Base-by-base conservation (phyloP, 371 early-diverging fungal species). In the Nematocida ironsii region DNA sequence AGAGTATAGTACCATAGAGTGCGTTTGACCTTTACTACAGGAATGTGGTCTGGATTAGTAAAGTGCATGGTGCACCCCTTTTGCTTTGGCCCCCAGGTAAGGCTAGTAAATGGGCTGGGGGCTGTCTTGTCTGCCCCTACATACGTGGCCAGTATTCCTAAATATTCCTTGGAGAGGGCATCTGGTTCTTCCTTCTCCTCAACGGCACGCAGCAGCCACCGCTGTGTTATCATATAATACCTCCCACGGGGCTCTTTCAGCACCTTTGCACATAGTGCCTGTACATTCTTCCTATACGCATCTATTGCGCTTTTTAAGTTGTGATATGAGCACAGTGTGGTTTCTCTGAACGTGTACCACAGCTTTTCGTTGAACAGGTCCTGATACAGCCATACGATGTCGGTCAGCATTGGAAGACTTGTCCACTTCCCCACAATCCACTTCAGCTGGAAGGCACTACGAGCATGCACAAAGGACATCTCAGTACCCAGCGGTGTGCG, bases 331-430 rank as follows among this genome's bases (percentile, higher is more conserved):
- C 23, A 5, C 40, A 16, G 64, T 2, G 64, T 64, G 13, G 64
- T 64, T 23, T 20, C 42, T 23, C 27, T 64, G 64, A 64, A 64
- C 13, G 39, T 64, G 7, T 44, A 11, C 64, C 64, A 64, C 39
- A 64, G 42, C 64, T 45, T 39, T 45, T 45, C 64, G 64, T 64
- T 40, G 40, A 64, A 64, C 1, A 64, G 11, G 64, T 44, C 64
- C 45, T 64, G 64, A 42, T 64, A 64, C 27, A 64, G 44, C 64
- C 64, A 64, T 13, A 64, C 27, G 6, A 64, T 64, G 64, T 64
- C 64, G 0, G 39, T 40, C 20, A 64, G 13, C 64, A 64, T 4
- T 6, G 45, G 13, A 0, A 23, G 23, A 42, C 64, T 64, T 23
- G 13, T 64, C 64, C 64, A 64, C 45, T 64, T 64, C n/a, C 64